A percentile compares a stretch with the other conserved stretches of the same genome.
Conservation (phyloP, 129 eudicot genomes). For the Tagetes patula region DNA sequence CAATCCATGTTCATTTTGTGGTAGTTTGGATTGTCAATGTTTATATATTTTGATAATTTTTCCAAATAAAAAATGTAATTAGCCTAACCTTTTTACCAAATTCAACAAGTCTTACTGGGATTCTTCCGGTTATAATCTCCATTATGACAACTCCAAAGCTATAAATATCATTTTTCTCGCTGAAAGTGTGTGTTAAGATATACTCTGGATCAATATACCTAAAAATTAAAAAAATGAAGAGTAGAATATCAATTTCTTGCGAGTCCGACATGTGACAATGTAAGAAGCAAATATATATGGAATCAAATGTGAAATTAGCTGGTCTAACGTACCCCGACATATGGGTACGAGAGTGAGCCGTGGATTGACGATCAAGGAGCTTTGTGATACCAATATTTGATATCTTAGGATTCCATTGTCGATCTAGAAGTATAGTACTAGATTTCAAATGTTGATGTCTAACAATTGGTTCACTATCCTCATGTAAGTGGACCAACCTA, state of each 20-base stretch:
- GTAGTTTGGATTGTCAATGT: too few relatives aligned
- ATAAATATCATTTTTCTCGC: slow-evolving; percentile 51
- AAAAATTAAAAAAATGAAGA: not conserved
- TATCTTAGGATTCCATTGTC: slow-evolving; percentile 61
- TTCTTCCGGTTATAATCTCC: slow-evolving; percentile 54
- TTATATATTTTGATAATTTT: too few relatives aligned
- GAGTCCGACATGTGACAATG: not conserved
- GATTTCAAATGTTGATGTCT: slow-evolving; percentile 49
- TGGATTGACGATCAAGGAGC: slow-evolving; percentile 30
- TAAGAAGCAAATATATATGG: too few relatives aligned
- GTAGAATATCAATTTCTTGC: not conserved
- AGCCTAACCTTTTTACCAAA: slow-evolving; percentile 37
- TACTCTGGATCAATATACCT: slow-evolving; percentile 57
- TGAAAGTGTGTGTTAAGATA: slow-evolving; percentile 9
- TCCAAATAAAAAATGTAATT: not conserved
- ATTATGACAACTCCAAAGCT: slow-evolving; percentile 55
- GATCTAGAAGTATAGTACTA: slow-evolving; percentile 53
- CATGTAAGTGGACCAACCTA: slow-evolving; percentile 59
- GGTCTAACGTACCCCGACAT: slow-evolving; percentile 41
- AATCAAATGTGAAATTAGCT: not conserved
- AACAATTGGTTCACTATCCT: slow-evolving; percentile 41
- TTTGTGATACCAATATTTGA: slow-evolving; percentile 39
- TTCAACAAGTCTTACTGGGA: slow-evolving; percentile 19
- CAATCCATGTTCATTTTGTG: too few relatives aligned
- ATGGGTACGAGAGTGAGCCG: slow-evolving; percentile 17